phyloP scores from a whole-genome alignment of 257 asterid genomes.

The Verbena officinalis region DNA sequence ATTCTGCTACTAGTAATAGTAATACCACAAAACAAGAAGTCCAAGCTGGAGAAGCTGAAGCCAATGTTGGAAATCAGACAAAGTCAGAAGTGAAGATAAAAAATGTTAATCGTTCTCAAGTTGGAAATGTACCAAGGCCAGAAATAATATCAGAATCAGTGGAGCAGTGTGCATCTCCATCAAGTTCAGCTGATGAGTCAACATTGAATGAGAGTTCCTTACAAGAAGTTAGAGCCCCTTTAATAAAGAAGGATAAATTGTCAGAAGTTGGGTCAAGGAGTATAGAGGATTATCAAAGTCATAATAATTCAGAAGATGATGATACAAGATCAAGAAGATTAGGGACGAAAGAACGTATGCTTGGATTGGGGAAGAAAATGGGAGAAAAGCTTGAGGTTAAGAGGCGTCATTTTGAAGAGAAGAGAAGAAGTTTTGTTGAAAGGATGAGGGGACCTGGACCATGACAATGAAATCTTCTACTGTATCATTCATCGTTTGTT shows the following conservation, averaged over 20 bases:
- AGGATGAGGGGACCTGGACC: slow-evolving; percentile 84
- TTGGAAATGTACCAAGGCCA: neutral
- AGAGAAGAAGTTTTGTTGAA: slow-evolving; percentile 72
- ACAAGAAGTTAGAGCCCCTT: slow-evolving; percentile 51
- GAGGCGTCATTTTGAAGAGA: slow-evolving; percentile 84
- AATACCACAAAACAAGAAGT: slow-evolving; percentile 42
- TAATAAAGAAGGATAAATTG: slow-evolving; percentile 43
- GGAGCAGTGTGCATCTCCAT: slow-evolving; percentile 36
- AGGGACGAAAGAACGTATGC: slow-evolving; percentile 73
- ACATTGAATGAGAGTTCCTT: slow-evolving; percentile 25
- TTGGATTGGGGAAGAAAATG: slow-evolving; percentile 83
- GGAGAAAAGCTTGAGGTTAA: slow-evolving; percentile 89
- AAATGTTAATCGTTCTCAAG: slow-evolving; percentile 18
- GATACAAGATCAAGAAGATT: slow-evolving; percentile 47
- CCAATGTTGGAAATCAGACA: slow-evolving; percentile 35
- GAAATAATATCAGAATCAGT: slow-evolving; percentile 31
- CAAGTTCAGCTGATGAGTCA: slow-evolving; percentile 35
- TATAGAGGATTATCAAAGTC: slow-evolving; percentile 36
- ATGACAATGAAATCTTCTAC: slow-evolving; percentile 22
- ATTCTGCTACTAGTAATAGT: slow-evolving; percentile 41
- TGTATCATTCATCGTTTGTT: too few species aligned
- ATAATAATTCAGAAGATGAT: slow-evolving; percentile 50
- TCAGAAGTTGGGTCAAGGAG: slow-evolving; percentile 37
- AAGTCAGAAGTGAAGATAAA: slow-evolving; percentile 40
- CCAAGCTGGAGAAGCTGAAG: slow-evolving; percentile 49